Conservation (phyloP, 371 early-diverging fungal genomes). For the Mucor irregularis region DNA sequence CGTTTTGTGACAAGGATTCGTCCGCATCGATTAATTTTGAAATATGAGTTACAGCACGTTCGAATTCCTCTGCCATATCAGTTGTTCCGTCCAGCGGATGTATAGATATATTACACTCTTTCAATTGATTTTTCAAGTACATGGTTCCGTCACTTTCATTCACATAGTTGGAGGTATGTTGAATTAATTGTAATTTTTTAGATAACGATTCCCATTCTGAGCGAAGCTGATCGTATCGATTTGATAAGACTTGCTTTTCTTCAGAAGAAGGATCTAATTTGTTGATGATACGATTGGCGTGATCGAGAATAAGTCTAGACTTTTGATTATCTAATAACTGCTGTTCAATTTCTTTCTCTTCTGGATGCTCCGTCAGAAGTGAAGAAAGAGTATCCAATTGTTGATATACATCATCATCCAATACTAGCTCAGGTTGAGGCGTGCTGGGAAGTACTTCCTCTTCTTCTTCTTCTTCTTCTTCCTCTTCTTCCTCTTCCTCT, state of each 20-base stretch:
- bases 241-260: not conserved
- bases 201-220: conserved; percentile 15
- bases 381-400: conserved; percentile 11
- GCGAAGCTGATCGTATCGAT: conserved; percentile 14
- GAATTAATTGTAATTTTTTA: not conserved
- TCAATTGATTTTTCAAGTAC: not conserved
- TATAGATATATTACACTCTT: conserved; percentile 3
- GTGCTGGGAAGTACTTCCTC: not conserved
- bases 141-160: not conserved
- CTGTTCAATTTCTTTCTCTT: not conserved
- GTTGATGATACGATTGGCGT: not conserved
- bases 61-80: conserved; percentile 18
- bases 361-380: not conserved
- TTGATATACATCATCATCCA: conserved; percentile 9
- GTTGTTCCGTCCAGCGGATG: conserved; percentile 43
- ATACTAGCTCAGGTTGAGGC: conserved; percentile 16
- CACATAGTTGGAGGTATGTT: conserved; percentile 1
- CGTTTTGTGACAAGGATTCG: not conserved
- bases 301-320: not conserved
- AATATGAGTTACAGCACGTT: conserved; percentile 1
- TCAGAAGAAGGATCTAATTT: conserved; percentile 6
- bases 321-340: not conserved
- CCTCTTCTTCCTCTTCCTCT: not conserved
- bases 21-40: not conserved
- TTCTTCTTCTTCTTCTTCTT: not conserved